Evolutionary conservation across 1,284 basidiomycete species (phyloP).

Genomic region (Ustilago xerochloae): DNA sequence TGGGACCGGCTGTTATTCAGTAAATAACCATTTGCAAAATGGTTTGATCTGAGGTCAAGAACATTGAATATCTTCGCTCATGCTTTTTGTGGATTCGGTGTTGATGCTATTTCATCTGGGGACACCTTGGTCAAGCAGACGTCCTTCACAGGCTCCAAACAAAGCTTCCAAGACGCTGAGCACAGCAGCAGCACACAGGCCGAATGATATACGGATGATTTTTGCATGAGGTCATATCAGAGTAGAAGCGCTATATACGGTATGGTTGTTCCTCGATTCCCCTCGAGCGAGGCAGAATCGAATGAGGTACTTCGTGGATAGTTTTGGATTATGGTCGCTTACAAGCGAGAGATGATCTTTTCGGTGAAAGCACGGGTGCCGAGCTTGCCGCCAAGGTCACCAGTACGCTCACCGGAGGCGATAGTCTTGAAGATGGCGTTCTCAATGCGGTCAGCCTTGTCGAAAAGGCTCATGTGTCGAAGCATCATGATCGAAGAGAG

Average conservation of each 20-base stretch:
- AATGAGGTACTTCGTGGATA: not conserved
- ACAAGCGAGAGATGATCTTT: constrained; percentile 58
- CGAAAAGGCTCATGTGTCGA: constrained; percentile 92
- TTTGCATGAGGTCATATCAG: constrained; percentile 37
- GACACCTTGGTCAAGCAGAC: no score
- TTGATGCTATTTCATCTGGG: no score
- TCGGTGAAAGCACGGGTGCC: constrained; percentile 66
- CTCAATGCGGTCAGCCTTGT: constrained; percentile 90
- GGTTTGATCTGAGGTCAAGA: no score
- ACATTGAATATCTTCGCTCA: no score
- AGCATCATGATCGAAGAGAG: constrained; percentile 90
- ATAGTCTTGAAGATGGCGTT: constrained; percentile 74
- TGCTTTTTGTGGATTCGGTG: no score
- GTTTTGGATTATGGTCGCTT: not conserved
- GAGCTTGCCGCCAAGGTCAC: constrained; percentile 64
- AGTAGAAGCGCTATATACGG: constrained; percentile 26
- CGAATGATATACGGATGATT: constrained; percentile 10
- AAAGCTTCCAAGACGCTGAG: no score
- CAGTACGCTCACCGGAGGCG: constrained; percentile 60
- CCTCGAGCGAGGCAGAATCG: not conserved
- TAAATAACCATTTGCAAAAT: no score
- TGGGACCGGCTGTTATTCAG: no score
- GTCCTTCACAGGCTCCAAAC: no score
- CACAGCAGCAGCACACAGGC: no score
- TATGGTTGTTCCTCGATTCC: not conserved